Base-by-base conservation (phyloP, 345 rosid genomes). In the Lumnitzera littorea region DNA sequence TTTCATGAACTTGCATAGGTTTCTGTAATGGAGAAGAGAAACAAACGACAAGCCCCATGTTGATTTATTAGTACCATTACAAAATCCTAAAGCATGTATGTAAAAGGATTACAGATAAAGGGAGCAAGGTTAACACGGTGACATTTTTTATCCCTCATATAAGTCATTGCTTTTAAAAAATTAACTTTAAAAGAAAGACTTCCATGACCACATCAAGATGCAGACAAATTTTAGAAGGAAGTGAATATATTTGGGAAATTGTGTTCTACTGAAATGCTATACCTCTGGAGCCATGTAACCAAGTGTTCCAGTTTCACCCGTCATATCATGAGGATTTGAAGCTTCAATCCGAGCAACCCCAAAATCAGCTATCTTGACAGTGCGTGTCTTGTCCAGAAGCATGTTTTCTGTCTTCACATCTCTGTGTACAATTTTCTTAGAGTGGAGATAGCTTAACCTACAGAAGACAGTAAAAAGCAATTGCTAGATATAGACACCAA, bases 281-380 rank as follows among this genome's bases (percentile, higher is more conserved):
- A 88, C 97, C 91, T 94, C 99, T 36, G 99, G 96, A 72, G 99
- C 99, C 97, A 94, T 90, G 82, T 94, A 94, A 55, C 97, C 99
- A 41, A 94, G 91, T 27, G 99, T 94, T 70, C 99, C 99, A 11
- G 99, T 94, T 78, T 94, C 99, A 51, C 99, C 99, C 56, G 99
- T 94, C 99, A 94, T 94, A 68, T 94, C 99, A 59, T 87, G 84
- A 70, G 99, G 96, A 69, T 94, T 90, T 36, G 99, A 94, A 57
- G 97, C 99, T 72, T 94, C 99, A 11, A 90, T 80, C 41, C 99
- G 90, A 58, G 97, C 99, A 67, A 94, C 99, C 16, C 99, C 99
- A 60, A 94, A 94, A 72, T 94, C 99, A 5, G 97, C 96, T 66
- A 94, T 90, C 73, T 94, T 92, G 24, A 94, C 76, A 0, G 86